Percentiles rank a stretch among this genome's conserved stretches.
phyloP scores from a whole-genome alignment of 139 green algal genomes.

The Ettlia oleoabundans region DNA sequence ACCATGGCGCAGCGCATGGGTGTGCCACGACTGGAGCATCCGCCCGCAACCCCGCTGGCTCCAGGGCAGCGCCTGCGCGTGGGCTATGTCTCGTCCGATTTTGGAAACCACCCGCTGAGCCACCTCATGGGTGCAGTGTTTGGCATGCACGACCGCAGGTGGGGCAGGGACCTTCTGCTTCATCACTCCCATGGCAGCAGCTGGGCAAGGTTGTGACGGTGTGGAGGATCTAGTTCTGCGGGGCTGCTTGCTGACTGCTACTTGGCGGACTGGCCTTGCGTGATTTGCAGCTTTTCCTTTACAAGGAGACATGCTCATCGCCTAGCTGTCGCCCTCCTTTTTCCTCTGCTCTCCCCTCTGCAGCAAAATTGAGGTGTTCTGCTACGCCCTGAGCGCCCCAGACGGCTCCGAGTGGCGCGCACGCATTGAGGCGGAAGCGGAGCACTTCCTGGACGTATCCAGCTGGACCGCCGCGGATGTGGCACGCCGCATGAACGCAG shows the following conservation, averaged over 20 bases:
- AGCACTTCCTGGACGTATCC: slow-evolving; percentile 87
- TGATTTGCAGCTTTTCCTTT: too few relatives aligned
- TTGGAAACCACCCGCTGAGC: slow-evolving; percentile 92
- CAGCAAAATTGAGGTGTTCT: slow-evolving; percentile 79
- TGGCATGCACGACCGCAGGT: slow-evolving; percentile 76
- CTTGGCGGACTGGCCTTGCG: too few relatives aligned
- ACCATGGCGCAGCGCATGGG: slow-evolving; percentile 50
- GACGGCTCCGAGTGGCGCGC: slow-evolving; percentile 81
- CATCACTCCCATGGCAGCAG: too few relatives aligned
- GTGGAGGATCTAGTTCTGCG: too few relatives aligned
- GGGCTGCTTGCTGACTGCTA: too few relatives aligned
- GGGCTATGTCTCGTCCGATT: slow-evolving; percentile 88
- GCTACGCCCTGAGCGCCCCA: slow-evolving; percentile 81
- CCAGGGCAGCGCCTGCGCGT: slow-evolving; percentile 62
- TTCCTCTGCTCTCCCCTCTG: not conserved
- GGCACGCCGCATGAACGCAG: slow-evolving; percentile 67
- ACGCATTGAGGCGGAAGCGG: slow-evolving; percentile 76
- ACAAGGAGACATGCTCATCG: too few relatives aligned
- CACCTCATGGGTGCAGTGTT: slow-evolving; percentile 95
- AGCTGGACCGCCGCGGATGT: slow-evolving; percentile 56
- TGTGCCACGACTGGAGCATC: slow-evolving; percentile 63
- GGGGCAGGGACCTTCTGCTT: too few relatives aligned
- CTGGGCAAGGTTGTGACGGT: too few relatives aligned
- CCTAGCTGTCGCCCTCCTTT: not conserved
- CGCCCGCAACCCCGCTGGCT: slow-evolving; percentile 50